Conservation (phyloP, 352 stramenopile species). For the Phytophthora megakarya region DNA sequence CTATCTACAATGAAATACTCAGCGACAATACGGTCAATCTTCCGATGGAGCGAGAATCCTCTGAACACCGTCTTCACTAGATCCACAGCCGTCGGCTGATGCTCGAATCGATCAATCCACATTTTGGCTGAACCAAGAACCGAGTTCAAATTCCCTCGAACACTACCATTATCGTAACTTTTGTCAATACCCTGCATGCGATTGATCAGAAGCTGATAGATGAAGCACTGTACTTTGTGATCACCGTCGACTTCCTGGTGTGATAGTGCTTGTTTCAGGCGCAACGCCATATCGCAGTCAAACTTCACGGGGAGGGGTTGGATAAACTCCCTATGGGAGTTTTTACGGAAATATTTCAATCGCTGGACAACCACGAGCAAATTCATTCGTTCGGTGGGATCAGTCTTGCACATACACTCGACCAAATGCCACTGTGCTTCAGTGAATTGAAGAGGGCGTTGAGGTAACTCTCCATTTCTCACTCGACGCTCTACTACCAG, state of each 20-base stretch:
- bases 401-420: constrained; percentile 7
- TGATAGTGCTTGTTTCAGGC: constrained; percentile 1
- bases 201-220: constrained; percentile 4
- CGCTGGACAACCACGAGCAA: constrained; percentile 8
- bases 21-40: neutral
- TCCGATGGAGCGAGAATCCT: constrained; percentile 1
- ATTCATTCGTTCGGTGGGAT: constrained; percentile 1
- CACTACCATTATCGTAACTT: neutral
- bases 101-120: neutral
- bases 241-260: neutral
- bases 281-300: neutral
- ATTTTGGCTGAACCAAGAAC: neutral
- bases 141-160: neutral
- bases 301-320: neutral
- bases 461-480: constrained; percentile 5
- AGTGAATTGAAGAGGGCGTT: constrained; percentile 1
- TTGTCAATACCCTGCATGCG: constrained; percentile 2
- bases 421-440: constrained; percentile 7
- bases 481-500: neutral
- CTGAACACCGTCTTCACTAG: neutral
- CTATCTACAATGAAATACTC: neutral
- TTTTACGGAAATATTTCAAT: neutral
- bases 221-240: neutral
- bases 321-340: neutral
- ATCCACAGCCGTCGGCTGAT: constrained; percentile 3